Evolutionary conservation across 2,329 filamentous ascomycete species (phyloP), one percentile per base, ranked within the genome.

Genomic region (Dactylellina parvicollis): DNA sequence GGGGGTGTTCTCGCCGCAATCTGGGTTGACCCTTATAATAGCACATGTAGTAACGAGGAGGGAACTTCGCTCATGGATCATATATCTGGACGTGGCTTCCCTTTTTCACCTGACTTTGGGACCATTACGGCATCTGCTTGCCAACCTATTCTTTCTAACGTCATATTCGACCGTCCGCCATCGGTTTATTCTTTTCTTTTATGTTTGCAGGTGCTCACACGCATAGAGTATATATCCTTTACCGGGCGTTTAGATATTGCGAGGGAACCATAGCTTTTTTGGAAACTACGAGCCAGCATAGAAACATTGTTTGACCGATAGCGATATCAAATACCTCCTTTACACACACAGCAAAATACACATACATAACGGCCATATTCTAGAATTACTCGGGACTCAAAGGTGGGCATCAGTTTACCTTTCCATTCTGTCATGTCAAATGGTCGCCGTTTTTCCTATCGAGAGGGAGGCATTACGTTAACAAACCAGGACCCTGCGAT

Each of bases 1-100:
- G 59, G 59, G 32, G 54, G 24, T 28, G 47, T 54, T 32, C 34
- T 59, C 22, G 10, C 32, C 32, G 44, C 52, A 47, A 64, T 72
- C 67, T 72, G 55, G 69, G 69, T 59, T 73, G 47, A 73, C 69
- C 69, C 60, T 73, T 66, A 66, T 65, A 66, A 73, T 73, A 66
- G 60, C 69, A 65, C 36, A 36, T 52, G 46, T 40, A 47, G 52
- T 56, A 56, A 59, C 44, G 36, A 60, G n/a, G 66, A 50, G 57
- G 20, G 40, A 24, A 44, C 54, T 32, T 46, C 59, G 30, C 67
- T 72, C 60, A 65, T 73, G 60, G 69, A 73, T 73, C 54, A 73
- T 73, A 73, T 73, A 73, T 73, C 69, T 73, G 60, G 69, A 24
- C 60, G 40, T 72, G 69, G 69, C 69, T 73, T 73, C 69, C 69